phyloP scores from a whole-genome alignment of 177 flowering plant species.

The Vitis hybrid region DNA sequence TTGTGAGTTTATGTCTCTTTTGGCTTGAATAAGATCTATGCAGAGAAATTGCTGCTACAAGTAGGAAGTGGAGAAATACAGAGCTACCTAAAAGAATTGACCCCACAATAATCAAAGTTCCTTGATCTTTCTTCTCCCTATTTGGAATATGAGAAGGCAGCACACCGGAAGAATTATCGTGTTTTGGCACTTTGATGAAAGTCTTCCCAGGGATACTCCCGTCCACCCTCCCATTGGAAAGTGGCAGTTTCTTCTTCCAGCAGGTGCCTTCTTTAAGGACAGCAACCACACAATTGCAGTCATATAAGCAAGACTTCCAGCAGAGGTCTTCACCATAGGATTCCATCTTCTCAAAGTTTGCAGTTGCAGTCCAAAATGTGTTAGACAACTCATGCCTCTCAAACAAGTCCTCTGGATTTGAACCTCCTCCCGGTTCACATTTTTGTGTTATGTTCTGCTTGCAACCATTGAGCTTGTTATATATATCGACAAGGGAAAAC shows the following conservation, averaged over 20 bases:
- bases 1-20: not conserved
- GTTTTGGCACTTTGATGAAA: not conserved
- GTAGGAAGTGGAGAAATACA: not conserved
- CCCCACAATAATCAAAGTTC: not conserved
- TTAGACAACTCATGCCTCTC: too few relatives aligned
- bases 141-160: not conserved
- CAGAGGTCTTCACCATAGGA: too few relatives aligned
- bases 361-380: not conserved
- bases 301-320: too few relatives aligned
- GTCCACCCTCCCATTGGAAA: too few relatives aligned
- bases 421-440: not conserved
- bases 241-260: too few relatives aligned
- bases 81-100: slow-evolving; percentile 7
- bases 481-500: slow-evolving; percentile 9
- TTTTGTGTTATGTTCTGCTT: not conserved
- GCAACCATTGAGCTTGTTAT: slow-evolving; percentile 11
- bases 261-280: too few relatives aligned
- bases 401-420: not conserved
- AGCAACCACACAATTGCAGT: too few relatives aligned
- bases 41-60: not conserved
- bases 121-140: not conserved
- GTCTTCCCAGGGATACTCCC: too few relatives aligned
- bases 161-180: not conserved
- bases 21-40: not conserved
- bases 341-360: not conserved